Percentiles rank a stretch among this genome's conserved stretches.
These are phyloP conservation scores for Pleurotus tuoliensis DNA, from an alignment of 768 basidiomycete species.

Conservation along the genomic window DNA sequence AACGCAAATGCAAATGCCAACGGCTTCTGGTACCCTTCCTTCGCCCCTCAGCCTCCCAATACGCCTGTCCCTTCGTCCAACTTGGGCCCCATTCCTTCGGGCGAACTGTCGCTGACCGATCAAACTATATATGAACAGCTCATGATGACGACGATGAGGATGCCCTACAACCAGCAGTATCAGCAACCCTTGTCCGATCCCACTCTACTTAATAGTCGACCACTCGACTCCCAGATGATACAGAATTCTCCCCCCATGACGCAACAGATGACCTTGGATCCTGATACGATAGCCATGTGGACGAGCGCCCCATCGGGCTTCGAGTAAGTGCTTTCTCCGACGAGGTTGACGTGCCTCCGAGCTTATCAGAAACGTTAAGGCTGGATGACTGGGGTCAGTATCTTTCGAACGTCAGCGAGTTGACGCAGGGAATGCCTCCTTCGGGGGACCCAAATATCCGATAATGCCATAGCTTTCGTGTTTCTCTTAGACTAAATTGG, in stretches of 20 bases:
- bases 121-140: slow-evolving; percentile 1
- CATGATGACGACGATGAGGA: neutral
- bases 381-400: slow-evolving; percentile 41
- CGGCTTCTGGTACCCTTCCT: neutral
- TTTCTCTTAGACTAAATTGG: too few species aligned
- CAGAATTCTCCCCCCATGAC: slow-evolving; percentile 17
- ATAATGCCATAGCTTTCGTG: neutral
- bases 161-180: slow-evolving; percentile 1
- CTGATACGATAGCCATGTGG: slow-evolving; percentile 59
- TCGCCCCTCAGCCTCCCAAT: neutral
- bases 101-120: neutral
- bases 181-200: neutral
- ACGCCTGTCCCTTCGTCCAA: neutral
- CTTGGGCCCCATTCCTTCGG: neutral
- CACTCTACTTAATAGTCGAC: neutral
- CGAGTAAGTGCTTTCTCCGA: slow-evolving; percentile 40
- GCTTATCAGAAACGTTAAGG: slow-evolving; percentile 18
- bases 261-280: slow-evolving; percentile 33
- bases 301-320: slow-evolving; percentile 55
- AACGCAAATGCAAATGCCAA: neutral
- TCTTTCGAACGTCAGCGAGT: slow-evolving; percentile 35
- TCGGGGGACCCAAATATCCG: neutral
- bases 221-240: slow-evolving; percentile 1
- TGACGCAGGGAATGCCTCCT: slow-evolving; percentile 21
- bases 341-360: neutral